Evolutionary conservation across 106 monocot genomes (phyloP).

Genomic region (Phalaenopsis equestris): DNA sequence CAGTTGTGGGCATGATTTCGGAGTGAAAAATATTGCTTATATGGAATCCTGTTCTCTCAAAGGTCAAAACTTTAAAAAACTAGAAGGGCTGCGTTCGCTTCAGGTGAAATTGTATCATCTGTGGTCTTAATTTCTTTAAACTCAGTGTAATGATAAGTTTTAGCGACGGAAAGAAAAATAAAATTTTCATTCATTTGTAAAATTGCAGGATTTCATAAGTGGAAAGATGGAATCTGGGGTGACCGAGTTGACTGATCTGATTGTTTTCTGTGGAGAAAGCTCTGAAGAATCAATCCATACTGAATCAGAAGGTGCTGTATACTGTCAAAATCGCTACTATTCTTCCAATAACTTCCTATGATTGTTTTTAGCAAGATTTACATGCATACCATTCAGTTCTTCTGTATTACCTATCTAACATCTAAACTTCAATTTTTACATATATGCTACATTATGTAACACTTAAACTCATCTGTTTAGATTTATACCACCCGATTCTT

Average conservation of each 20-base stretch:
- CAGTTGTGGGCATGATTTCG: slow-evolving; percentile 42
- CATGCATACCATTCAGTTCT: no score
- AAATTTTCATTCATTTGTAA: background rate
- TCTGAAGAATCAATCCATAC: slow-evolving; percentile 20
- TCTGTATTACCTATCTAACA: no score
- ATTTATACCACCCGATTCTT: no score
- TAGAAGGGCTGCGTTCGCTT: slow-evolving; percentile 37
- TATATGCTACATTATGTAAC: no score
- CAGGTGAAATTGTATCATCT: slow-evolving; percentile 25
- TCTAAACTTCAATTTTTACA: no score
- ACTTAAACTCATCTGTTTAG: no score
- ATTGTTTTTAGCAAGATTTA: background rate
- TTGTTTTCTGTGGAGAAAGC: slow-evolving; percentile 47
- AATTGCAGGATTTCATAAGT: slow-evolving; percentile 50
- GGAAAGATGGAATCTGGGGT: slow-evolving; percentile 27
- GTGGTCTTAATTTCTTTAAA: background rate
- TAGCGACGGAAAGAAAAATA: background rate
- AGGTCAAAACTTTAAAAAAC: slow-evolving; percentile 36
- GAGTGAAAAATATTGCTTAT: slow-evolving; percentile 38
- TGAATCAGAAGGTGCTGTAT: slow-evolving; percentile 49
- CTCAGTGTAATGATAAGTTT: background rate
- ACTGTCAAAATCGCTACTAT: background rate
- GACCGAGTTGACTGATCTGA: slow-evolving; percentile 35
- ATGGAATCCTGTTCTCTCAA: slow-evolving; percentile 51
- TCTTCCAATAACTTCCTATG: background rate